These are phyloP conservation scores for Colletotrichum tofieldiae DNA, from an alignment of 2,329 filamentous ascomycete species.

Conservation along the genomic window DNA sequence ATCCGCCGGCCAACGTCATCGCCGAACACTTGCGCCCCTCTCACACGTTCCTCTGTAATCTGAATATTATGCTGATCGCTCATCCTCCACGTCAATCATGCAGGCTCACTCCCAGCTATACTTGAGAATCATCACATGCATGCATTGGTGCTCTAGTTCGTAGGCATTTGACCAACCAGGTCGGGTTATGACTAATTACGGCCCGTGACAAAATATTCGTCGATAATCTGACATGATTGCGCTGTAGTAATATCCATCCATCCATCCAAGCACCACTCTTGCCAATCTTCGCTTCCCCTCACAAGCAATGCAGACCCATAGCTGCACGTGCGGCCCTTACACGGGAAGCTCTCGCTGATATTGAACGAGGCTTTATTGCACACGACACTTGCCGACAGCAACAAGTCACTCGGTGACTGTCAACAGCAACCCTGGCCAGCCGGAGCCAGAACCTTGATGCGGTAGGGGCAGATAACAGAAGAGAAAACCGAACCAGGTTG, in stretches of 20 bases:
- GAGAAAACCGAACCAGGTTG: constrained; percentile 73
- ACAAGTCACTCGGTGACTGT: background rate
- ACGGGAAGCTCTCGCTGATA: background rate
- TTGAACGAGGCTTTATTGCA: background rate
- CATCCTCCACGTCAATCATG: too few relatives aligned
- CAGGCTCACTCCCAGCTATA: background rate
- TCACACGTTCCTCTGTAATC: background rate
- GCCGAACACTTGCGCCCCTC: background rate
- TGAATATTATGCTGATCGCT: background rate
- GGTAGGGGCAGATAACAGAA: constrained; percentile 52
- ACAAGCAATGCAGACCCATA: background rate
- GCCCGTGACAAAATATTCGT: too few relatives aligned
- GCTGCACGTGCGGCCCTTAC: background rate
- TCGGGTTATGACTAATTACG: background rate
- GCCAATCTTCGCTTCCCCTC: background rate
- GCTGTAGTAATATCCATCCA: background rate
- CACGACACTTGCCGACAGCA: constrained; percentile 13
- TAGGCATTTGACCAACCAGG: too few relatives aligned
- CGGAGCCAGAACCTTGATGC: constrained; percentile 4
- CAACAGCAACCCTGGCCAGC: background rate
- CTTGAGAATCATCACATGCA: background rate
- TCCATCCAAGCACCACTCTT: background rate
- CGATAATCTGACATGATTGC: background rate
- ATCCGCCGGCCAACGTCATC: background rate
- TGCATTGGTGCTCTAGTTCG: background rate